Conservation (phyloP, 441 rosid genomes). For the Macaranga tanarius region DNA sequence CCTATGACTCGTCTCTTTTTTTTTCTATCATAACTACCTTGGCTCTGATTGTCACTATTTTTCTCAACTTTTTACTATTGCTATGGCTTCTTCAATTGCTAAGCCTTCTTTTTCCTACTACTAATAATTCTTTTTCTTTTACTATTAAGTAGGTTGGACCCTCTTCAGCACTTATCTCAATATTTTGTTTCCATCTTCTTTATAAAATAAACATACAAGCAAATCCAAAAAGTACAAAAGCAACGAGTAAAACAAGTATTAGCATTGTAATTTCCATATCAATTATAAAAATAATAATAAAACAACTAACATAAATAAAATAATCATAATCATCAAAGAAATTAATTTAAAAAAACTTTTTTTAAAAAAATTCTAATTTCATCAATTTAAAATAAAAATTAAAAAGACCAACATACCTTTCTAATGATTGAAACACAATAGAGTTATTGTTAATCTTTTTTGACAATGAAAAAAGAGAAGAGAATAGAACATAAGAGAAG, state of each 20-base stretch:
- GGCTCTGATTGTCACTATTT: conserved; percentile 54
- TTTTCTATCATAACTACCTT: conserved; percentile 58
- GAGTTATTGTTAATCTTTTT: too few relatives aligned
- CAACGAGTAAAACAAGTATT: conserved; percentile 37
- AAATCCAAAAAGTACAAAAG: conserved; percentile 36
- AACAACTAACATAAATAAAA: too few relatives aligned
- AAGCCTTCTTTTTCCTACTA: conserved; percentile 8
- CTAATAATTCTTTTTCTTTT: not conserved
- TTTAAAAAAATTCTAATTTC: too few relatives aligned
- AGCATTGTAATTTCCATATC: conserved; percentile 39
- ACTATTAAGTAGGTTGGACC: conserved; percentile 31
- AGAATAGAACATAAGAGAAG: too few relatives aligned
- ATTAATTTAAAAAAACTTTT: too few relatives aligned
- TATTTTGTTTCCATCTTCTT: conserved; percentile 33
- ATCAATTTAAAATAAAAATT: too few relatives aligned
- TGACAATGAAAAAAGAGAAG: too few relatives aligned
- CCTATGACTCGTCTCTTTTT: conserved; percentile 78
- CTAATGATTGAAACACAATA: too few relatives aligned
- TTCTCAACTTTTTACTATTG: conserved; percentile 85
- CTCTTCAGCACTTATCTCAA: conserved; percentile 41
- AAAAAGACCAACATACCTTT: too few relatives aligned
- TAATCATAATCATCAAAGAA: too few relatives aligned
- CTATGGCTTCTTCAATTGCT: conserved; percentile 65
- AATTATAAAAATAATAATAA: too few relatives aligned
- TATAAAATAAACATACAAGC: conserved; percentile 28